Evolutionary conservation across 139 green algal species (phyloP), one percentile per base, ranked within the genome.

Genomic region (Zygnema circumcarinatum): DNA sequence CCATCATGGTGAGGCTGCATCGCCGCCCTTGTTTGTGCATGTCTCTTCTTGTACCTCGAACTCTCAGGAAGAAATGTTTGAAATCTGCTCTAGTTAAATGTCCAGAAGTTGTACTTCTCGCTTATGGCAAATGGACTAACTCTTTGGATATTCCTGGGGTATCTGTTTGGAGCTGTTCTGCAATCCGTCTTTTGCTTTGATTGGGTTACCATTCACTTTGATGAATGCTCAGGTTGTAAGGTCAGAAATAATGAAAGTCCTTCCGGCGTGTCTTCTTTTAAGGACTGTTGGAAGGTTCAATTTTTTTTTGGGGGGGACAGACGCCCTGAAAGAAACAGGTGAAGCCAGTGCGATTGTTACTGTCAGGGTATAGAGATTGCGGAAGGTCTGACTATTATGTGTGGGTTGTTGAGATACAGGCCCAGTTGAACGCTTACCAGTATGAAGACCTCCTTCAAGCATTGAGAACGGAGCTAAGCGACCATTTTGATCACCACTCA

Each of bases 401-500:
- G 16, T 62, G 7, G 16, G 2, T 74, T 39, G 42, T 36, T n/a
- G 56, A 22, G 29, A 47, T 88, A 0, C 72, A 84, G 79, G 78
- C 76, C 52, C 85, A 90, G 52, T 40, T 72, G 20, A 87, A 90
- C 54, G 79, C 78, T 32, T 31, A 22, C 11, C 80, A 90, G 1
- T 90, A 90, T 67, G 52, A 90, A 2, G 79, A 90, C n/a, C 39
- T 90, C 33, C 33, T 90, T 79, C 25, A 35, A 22, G 76, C 32
- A 16, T 62, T 90, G 2, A 79, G 76, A 40, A 68, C 32, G 41
- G 47, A 88, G 20, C 22, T 90, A 38, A 42, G 75, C 83, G 54
- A 47, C 20, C 38, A 84, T 40, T 40, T 78, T 40, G 69, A 78
- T 39, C 69, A 78, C 11, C 69, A 78, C 7, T 40, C 33, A 78